A percentile compares a stretch with the other conserved stretches of the same genome.
Evolutionary conservation across 768 basidiomycete species (phyloP).

Genomic region (Fibroporia radiculosa): DNA sequence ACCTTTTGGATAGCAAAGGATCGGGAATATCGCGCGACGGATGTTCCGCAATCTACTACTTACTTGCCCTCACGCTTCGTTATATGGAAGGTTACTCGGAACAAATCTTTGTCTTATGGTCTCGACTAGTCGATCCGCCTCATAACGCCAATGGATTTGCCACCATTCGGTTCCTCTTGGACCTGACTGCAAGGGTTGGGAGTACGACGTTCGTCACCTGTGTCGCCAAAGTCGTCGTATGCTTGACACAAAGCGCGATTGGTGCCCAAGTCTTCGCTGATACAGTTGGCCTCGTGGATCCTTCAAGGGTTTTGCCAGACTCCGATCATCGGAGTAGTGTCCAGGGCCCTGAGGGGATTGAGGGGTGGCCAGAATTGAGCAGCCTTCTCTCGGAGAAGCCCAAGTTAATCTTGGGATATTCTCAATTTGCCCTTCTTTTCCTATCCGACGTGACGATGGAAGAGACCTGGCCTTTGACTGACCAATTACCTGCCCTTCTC

Average conservation of each 20-base stretch:
- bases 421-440: constrained; percentile 86
- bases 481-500: constrained; percentile 66
- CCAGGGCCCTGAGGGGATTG: constrained; percentile 60
- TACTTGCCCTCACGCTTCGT: constrained; percentile 75
- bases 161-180: constrained; percentile 73
- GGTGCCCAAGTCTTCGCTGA: constrained; percentile 74
- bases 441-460: constrained; percentile 70
- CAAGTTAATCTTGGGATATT: constrained; percentile 63
- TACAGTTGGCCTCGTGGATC: constrained; percentile 78
- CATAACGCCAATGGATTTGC: constrained; percentile 71
- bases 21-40: constrained; percentile 51
- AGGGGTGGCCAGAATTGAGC: constrained; percentile 75
- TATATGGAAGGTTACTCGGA: constrained; percentile 70
- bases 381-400: constrained; percentile 68
- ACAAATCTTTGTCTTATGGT: constrained; percentile 76
- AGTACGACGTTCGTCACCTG: constrained; percentile 71
- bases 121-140: constrained; percentile 64
- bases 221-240: constrained; percentile 76
- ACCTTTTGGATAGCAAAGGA: constrained; percentile 55
- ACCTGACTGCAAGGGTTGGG: constrained; percentile 81
- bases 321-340: constrained; percentile 62
- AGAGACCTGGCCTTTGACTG: constrained; percentile 66
- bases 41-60: constrained; percentile 62
- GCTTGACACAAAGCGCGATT: constrained; percentile 68
- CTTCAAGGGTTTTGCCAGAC: constrained; percentile 73